Evolutionary conservation across 306 rosid genomes (phyloP).

Genomic region (Herpetospermum pedunculosum): DNA sequence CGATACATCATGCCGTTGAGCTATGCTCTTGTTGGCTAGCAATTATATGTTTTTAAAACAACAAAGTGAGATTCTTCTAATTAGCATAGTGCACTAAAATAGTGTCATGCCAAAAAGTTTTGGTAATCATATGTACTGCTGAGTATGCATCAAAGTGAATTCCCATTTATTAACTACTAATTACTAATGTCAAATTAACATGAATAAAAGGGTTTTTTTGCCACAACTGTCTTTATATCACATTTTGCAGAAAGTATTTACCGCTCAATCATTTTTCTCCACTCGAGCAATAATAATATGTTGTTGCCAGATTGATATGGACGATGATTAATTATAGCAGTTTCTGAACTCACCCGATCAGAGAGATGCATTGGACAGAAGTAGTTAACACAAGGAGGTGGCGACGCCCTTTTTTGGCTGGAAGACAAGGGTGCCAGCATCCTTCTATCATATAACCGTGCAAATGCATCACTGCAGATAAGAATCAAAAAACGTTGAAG

Average conservation of each 20-base stretch:
- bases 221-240: background rate
- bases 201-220: background rate
- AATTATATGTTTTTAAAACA: background rate
- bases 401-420: conserved; percentile 54
- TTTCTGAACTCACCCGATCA: conserved; percentile 55
- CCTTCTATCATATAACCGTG: conserved; percentile 95
- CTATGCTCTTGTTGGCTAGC: too few species aligned
- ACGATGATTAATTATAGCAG: conserved; percentile 3
- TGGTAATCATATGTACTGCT: background rate
- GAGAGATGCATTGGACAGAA: conserved; percentile 99
- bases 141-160: background rate
- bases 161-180: background rate
- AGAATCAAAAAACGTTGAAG: conserved; percentile 12
- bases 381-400: conserved; percentile 91
- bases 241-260: background rate
- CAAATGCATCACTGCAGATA: conserved; percentile 82
- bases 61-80: background rate
- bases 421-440: conserved; percentile 80
- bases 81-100: background rate
- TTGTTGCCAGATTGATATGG: background rate
- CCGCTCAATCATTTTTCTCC: background rate
- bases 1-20: too few species aligned
- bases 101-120: background rate
- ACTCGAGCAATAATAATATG: background rate
- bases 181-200: background rate